phyloP scores from a whole-genome alignment of 192 early-diverging fungal species.

The Coemansia sp. region DNA sequence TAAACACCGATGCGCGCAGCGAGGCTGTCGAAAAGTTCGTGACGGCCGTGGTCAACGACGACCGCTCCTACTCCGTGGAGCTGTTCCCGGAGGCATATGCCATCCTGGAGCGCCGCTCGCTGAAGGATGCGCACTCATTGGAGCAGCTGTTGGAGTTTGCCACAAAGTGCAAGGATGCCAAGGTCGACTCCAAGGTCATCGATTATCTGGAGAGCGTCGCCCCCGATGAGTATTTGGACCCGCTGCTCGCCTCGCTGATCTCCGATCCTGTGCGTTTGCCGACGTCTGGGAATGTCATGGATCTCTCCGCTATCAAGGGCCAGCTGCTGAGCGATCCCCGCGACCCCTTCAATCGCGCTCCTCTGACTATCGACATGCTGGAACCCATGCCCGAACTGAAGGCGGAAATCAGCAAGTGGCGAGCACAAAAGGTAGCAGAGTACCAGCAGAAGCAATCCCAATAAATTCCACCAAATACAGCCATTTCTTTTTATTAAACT shows the following conservation, averaged over 20 bases:
- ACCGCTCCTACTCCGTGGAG: constrained; percentile 76
- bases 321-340: constrained; percentile 84
- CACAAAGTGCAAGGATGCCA: constrained; percentile 66
- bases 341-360: constrained; percentile 94
- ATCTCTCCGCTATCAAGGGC: constrained; percentile 84
- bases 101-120: constrained; percentile 64
- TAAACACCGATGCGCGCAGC: constrained; percentile 16
- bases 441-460: constrained; percentile 5
- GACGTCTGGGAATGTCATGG: constrained; percentile 75
- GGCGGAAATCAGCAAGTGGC: constrained; percentile 40
- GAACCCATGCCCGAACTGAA: constrained; percentile 70
- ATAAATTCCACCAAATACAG: background rate
- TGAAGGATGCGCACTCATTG: constrained; percentile 69
- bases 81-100: constrained; percentile 74
- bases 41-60: constrained; percentile 79
- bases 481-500: background rate
- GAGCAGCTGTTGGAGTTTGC: constrained; percentile 67
- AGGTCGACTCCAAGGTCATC: constrained; percentile 60
- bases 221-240: constrained; percentile 92
- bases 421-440: constrained; percentile 28
- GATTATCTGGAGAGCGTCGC: constrained; percentile 82
- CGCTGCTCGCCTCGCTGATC: constrained; percentile 84
- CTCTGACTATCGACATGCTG: constrained; percentile 83
- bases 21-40: constrained; percentile 65
- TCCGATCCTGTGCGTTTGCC: constrained; percentile 93